Conservation (phyloP, 495 filamentous ascomycete genomes). For the Hyphodiscus hymeniophilus region DNA sequence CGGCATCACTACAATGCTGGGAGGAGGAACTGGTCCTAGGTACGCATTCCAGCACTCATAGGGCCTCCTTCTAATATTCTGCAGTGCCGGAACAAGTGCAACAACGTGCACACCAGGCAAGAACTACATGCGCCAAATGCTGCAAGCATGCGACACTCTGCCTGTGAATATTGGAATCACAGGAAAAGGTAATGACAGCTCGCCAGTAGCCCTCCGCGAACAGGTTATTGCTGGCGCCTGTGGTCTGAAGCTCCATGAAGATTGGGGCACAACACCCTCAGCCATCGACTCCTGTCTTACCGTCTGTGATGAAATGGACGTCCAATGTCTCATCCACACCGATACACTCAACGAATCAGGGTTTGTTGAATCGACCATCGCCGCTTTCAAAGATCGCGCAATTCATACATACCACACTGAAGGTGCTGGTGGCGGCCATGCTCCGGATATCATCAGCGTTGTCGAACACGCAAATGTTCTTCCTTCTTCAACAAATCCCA, state of each 20-base stretch:
- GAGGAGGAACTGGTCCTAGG: slow-evolving; percentile 89
- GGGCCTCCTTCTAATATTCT: slow-evolving; percentile 1
- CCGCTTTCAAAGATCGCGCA: slow-evolving; percentile 78
- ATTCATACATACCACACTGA: slow-evolving; percentile 99
- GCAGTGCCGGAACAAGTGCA: slow-evolving; percentile 83
- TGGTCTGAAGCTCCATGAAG: slow-evolving; percentile 93
- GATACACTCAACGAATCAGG: slow-evolving; percentile 97
- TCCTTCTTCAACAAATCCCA: slow-evolving; percentile 88
- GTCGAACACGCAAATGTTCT: slow-evolving; percentile 91
- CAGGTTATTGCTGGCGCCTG: slow-evolving; percentile 79
- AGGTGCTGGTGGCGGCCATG: slow-evolving; percentile 92
- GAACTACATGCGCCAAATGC: slow-evolving; percentile 83
- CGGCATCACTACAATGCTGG: slow-evolving; percentile 87
- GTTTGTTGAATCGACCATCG: slow-evolving; percentile 89
- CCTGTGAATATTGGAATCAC: slow-evolving; percentile 93
- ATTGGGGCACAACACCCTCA: slow-evolving; percentile 90
- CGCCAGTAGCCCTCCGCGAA: slow-evolving; percentile 61
- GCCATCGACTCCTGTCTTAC: slow-evolving; percentile 86
- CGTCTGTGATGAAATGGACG: slow-evolving; percentile 84
- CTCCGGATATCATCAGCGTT: slow-evolving; percentile 92
- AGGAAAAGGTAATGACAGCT: slow-evolving; percentile 90
- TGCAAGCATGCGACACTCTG: slow-evolving; percentile 79
- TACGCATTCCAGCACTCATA: slow-evolving; percentile 14
- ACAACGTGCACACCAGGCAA: slow-evolving; percentile 91
- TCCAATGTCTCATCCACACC: slow-evolving; percentile 95